Evolutionary conservation across 2,329 filamentous ascomycete species (phyloP), one percentile per base, ranked within the genome.

Genomic region (Colletotrichum graminicola): DNA sequence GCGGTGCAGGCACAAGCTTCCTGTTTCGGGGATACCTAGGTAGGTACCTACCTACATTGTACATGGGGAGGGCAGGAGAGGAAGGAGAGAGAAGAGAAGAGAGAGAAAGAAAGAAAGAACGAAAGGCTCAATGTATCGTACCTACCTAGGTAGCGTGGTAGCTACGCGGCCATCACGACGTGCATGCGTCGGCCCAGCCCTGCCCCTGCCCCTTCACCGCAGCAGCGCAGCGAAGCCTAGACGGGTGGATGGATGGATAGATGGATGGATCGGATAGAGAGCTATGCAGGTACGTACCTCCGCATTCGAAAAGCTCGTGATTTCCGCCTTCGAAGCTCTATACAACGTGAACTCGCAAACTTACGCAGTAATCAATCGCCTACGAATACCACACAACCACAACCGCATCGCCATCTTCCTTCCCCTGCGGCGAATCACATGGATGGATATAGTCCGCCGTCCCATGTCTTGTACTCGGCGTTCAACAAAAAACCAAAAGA

Each of bases 401-500:
- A 34, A 7, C 34, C 10, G 18, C 26, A 11, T 23, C 47, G n/a
- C 51, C 8, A 45, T 47, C 36, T 45, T 51, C 49, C n/a, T 54
- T 67, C 64, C 68, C 59, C 59, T 71, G 68, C 54, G 49, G 59
- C 54, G 63, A 63, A 71, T 51, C 57, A 52, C 63, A 67, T 55
- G 64, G 43, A 51, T 56, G 49, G 23, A 11, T 63, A 60, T 29
- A 41, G 59, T 39, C n/a, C 54, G 23, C 34, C 62, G 54, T 45
- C 26, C 41, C 51, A 34, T 63, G 62, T 56, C 16, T 41, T 41
- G n/a, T 36, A 56, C 52, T 72, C 65, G 69, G 69, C 65, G 54
- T 68, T 69, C 65, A 71, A 71, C 65, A 71, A 72, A 63, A 63
- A 63, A 68, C n/a, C 52, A 23, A 56, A 39, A 39, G 6, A 59